Evolutionary conservation across 2,329 filamentous ascomycete species (phyloP).

Genomic region (Cordyceps militaris): DNA sequence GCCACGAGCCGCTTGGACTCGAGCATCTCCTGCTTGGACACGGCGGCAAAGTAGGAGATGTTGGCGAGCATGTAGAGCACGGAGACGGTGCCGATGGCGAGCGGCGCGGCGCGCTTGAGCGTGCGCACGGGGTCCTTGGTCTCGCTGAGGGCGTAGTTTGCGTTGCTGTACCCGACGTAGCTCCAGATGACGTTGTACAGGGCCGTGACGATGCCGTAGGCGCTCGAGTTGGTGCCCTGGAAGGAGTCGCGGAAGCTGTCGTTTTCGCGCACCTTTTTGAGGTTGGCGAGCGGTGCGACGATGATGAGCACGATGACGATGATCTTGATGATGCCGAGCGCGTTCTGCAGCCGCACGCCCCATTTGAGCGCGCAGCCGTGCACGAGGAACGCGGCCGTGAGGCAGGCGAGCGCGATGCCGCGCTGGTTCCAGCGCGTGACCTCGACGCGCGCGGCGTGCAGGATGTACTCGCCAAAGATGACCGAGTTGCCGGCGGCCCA

Average conservation of each 20-base stretch:
- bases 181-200: slow-evolving; percentile 68
- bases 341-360: slow-evolving; percentile 61
- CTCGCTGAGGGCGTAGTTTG: slow-evolving; percentile 60
- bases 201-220: slow-evolving; percentile 62
- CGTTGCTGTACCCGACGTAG: slow-evolving; percentile 62
- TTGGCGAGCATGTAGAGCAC: slow-evolving; percentile 61
- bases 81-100: slow-evolving; percentile 51
- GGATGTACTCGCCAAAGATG: slow-evolving; percentile 63
- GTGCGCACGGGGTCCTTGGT: slow-evolving; percentile 59
- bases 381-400: slow-evolving; percentile 58
- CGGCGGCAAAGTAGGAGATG: slow-evolving; percentile 58
- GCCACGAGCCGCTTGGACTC: slow-evolving; percentile 44
- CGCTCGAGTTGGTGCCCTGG: slow-evolving; percentile 56
- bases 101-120: slow-evolving; percentile 56
- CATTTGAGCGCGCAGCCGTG: slow-evolving; percentile 58
- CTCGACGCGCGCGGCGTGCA: slow-evolving; percentile 56
- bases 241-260: slow-evolving; percentile 59
- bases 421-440: slow-evolving; percentile 61
- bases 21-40: slow-evolving; percentile 46
- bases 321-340: slow-evolving; percentile 61
- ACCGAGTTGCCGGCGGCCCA: slow-evolving; percentile 63
- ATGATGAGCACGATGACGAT: slow-evolving; percentile 59
- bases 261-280: slow-evolving; percentile 49
- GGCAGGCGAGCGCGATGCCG: slow-evolving; percentile 57
- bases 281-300: slow-evolving; percentile 53